Evolutionary conservation across 106 monocot genomes (phyloP).

Genomic region (Cymbidium sinense): DNA sequence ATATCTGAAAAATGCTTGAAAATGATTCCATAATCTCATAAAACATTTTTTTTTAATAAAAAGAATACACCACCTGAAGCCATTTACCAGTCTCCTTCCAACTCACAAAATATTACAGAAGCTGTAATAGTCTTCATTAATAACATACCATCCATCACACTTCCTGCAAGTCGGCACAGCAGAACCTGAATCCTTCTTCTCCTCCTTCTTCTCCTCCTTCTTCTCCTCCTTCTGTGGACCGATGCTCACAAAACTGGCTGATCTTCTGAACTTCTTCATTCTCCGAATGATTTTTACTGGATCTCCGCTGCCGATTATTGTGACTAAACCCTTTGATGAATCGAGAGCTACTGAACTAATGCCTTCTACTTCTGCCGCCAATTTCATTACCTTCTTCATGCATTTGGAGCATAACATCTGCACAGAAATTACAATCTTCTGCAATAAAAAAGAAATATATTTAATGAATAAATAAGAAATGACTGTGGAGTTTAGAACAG

Average conservation of each 20-base stretch:
- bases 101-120: too few species aligned
- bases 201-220: constrained; percentile 28
- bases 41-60: too few species aligned
- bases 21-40: too few species aligned
- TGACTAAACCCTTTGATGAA: constrained; percentile 17
- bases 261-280: constrained; percentile 20
- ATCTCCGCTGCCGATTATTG: constrained; percentile 20
- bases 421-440: too few species aligned
- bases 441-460: too few species aligned
- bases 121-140: constrained; percentile 7
- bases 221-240: too few species aligned
- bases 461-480: too few species aligned
- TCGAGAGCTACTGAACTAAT: constrained; percentile 24
- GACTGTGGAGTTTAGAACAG: too few species aligned
- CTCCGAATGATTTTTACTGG: constrained; percentile 18
- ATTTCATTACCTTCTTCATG: constrained; percentile 31
- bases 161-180: constrained; percentile 7
- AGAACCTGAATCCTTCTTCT: not conserved
- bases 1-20: too few species aligned
- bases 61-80: too few species aligned
- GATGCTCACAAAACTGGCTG: constrained; percentile 17
- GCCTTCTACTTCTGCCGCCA: constrained; percentile 19
- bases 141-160: constrained; percentile 24
- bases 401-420: not conserved
- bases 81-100: too few species aligned